These are phyloP conservation scores for Phytophthora boehmeriae DNA, from an alignment of 352 stramenopile genomes.

Conservation along the genomic window DNA sequence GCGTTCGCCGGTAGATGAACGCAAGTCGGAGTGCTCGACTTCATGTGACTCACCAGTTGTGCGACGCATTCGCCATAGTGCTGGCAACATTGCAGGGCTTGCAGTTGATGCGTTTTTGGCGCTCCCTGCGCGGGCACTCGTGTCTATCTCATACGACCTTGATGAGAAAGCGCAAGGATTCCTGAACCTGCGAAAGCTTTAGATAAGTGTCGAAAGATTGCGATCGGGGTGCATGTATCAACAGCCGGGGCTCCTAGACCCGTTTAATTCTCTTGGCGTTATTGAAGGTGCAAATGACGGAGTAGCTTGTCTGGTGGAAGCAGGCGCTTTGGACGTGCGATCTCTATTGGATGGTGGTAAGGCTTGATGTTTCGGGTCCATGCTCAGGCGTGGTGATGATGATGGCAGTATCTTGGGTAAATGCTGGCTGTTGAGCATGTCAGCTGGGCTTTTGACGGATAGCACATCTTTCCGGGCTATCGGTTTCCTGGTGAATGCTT, in stretches of 20 bases:
- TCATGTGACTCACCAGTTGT: conserved; percentile 7
- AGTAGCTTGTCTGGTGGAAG: conserved; percentile 31
- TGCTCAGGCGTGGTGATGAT: conserved; percentile 6
- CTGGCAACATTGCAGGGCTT: conserved; percentile 61
- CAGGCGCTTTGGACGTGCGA: conserved; percentile 16
- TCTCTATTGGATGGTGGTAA: conserved; percentile 3
- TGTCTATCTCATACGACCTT: conserved; percentile 68
- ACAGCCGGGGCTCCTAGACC: not conserved
- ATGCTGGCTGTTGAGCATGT: conserved; percentile 9
- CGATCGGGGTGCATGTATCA: not conserved
- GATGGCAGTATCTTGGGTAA: conserved; percentile 14
- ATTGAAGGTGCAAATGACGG: conserved; percentile 13
- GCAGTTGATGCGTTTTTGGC: conserved; percentile 62
- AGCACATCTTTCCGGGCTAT: conserved; percentile 1
- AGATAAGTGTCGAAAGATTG: no score
- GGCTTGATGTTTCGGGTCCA: conserved; percentile 2
- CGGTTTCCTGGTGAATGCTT: conserved; percentile 11
- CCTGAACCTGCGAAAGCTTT: conserved; percentile 77
- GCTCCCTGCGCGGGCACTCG: conserved; percentile 47
- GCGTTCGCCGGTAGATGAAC: conserved; percentile 3
- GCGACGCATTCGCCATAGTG: conserved; percentile 57
- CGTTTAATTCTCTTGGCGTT: not conserved
- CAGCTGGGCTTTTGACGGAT: conserved; percentile 6
- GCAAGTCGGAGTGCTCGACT: conserved; percentile 6
- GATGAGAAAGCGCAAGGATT: conserved; percentile 75